Base-by-base conservation (phyloP, 1,284 basidiomycete genomes). In the Erythrobasidium hasegawianum region DNA sequence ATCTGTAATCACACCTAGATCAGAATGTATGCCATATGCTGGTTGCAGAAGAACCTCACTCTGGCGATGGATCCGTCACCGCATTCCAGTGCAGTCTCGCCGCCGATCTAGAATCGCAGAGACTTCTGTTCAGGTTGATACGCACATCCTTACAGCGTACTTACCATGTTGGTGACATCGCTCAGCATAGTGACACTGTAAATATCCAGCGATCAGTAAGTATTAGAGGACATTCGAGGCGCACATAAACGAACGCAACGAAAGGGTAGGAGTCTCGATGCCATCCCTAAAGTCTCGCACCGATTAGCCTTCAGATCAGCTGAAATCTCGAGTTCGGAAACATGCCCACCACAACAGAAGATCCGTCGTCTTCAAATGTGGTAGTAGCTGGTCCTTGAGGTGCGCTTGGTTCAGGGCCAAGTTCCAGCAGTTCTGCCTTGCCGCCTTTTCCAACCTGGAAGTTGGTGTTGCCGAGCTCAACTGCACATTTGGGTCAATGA, bases 141-240 rank as follows among this genome's bases (percentile, higher is more conserved):
- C n/a, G n/a, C n/a, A n/a, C n/a, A n/a, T n/a, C n/a, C n/a, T n/a
- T n/a, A n/a, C n/a, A n/a, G n/a, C n/a, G n/a, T n/a, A n/a, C 45
- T 4, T n/a, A 45, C 39, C 57, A 75, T 75, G 18, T 59, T 61
- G 1, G 64, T 61, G 38, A 70, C 69, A 57, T 74, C 72, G 9
- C 64, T 68, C 1, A 74, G 70, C 74, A 75, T 74, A 22, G 73
- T 57, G 5, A 73, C 74, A 58, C 66, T 68, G 26, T 47, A 16
- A 18, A 5, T 7, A 5, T 5, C 5, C 16, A 14, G 11, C 11
- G 43, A 47, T 41, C 40, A 41, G 40, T n/a, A 11, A 10, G 40
- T 11, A 41, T n/a, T n/a, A 10, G 11, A n/a, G n/a, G n/a, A n/a
- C n/a, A n/a, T n/a, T n/a, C n/a, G n/a, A n/a, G n/a, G n/a, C n/a